Evolutionary conservation across 805 yeast genomes (phyloP), one percentile per base, ranked within the genome.

Genomic region (Sugiyamaella qingdaonensis): DNA sequence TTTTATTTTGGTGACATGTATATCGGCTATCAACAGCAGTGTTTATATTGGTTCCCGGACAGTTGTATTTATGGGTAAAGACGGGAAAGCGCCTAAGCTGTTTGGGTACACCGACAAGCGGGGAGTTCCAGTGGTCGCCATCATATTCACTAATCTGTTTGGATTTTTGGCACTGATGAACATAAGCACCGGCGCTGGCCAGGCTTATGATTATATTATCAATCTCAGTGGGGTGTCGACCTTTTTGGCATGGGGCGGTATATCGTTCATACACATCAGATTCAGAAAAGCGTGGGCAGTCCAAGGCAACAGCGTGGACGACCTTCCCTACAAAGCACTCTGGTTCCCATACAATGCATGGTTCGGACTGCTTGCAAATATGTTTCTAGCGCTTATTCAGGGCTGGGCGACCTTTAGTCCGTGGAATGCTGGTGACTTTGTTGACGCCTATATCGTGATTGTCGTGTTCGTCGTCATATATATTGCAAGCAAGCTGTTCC

Each of bases 31-130:
- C 62, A 85, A 85, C 68, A 77, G 86, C 41, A 79, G 86, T 34
- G 80, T 85, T 49, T 85, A 80, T 66, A 76, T 85, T 65, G 88
- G 86, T 10, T 80, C 88, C 2, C 74, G 91, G 65, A 78, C 88
- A 0, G 71, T 85, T 11, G 79, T 84, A 57, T 81, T 79, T 51
- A 75, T 85, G 75, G 82, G 89, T 4, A 71, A 76, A 55, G 82
- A 78, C 52, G 81, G 83, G 1, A 73, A 75, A 54, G 87, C 86
- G 0, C 88, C 88, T 41, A 69, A 71, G 62, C 61, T 81, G 52
- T 73, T 85, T 54, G 73, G 73, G 2, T 74, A 71, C 57, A 78
- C 81, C 32, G 77, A 78, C 60, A 75, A 72, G 53, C 69, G 73
- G 46, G 91, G 90, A 54, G 80, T 82, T n/a, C 90, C 91, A 0